A percentile compares a stretch with the other conserved stretches of the same genome.
Evolutionary conservation across 768 basidiomycete genomes (phyloP).

Genomic region (Kwoniella sp.): DNA sequence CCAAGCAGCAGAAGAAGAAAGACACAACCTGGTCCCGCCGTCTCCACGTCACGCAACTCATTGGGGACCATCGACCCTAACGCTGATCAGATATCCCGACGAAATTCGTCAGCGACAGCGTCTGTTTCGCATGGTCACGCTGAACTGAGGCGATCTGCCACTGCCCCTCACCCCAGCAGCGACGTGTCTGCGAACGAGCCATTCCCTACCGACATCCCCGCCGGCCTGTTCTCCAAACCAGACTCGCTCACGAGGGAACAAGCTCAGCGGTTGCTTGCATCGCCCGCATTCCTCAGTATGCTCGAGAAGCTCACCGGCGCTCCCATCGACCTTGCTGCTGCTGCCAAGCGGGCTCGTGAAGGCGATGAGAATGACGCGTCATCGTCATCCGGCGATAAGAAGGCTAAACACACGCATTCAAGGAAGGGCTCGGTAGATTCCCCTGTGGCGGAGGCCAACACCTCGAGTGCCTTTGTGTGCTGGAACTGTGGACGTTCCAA

Average conservation of each 20-base stretch:
- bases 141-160: neutral
- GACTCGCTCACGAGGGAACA: constrained; percentile 38
- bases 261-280: constrained; percentile 31
- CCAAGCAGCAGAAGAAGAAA: neutral
- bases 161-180: neutral
- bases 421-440: constrained; percentile 15
- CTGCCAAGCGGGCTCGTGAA: constrained; percentile 15
- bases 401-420: constrained; percentile 7
- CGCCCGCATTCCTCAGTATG: constrained; percentile 36
- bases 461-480: constrained; percentile 21
- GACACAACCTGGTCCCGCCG: neutral
- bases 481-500: constrained; percentile 47
- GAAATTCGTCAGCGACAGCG: neutral
- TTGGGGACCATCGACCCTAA: constrained; percentile 14
- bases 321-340: constrained; percentile 10
- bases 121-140: neutral
- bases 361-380: constrained; percentile 15
- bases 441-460: neutral
- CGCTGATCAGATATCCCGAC: constrained; percentile 1
- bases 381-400: neutral
- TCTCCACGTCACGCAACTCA: constrained; percentile 3
- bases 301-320: constrained; percentile 32
- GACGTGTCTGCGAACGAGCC: constrained; percentile 14
- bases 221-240: constrained; percentile 29
- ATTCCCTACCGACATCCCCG: constrained; percentile 31